Evolutionary conservation across 2,329 filamentous ascomycete genomes (phyloP).

Genomic region (Ophiocordyceps robertsii): DNA sequence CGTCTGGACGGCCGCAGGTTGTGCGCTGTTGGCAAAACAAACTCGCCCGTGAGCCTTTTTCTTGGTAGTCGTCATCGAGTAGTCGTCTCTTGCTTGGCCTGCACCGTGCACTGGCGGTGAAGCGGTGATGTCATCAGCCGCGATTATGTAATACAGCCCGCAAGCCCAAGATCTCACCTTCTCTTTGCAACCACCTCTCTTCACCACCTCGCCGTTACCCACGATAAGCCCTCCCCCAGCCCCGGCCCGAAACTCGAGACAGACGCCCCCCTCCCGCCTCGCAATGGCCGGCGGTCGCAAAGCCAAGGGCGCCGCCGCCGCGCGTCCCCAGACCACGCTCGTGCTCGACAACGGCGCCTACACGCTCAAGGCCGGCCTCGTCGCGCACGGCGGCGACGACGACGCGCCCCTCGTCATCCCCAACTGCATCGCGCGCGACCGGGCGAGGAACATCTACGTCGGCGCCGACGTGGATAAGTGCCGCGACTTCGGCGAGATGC

Average conservation of each 20-base stretch:
- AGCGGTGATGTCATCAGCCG: too few relatives aligned
- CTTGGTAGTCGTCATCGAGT: too few relatives aligned
- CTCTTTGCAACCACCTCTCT: not conserved
- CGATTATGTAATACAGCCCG: too few relatives aligned
- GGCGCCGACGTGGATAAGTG: constrained; percentile 67
- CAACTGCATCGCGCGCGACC: constrained; percentile 79
- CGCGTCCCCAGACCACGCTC: constrained; percentile 54
- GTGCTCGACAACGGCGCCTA: constrained; percentile 89
- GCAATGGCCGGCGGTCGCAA: constrained; percentile 35
- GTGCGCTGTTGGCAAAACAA: too few relatives aligned
- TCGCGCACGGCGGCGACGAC: constrained; percentile 29
- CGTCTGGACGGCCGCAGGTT: too few relatives aligned
- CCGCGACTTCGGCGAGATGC: constrained; percentile 78
- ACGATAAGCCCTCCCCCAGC: not conserved
- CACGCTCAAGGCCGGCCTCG: constrained; percentile 82
- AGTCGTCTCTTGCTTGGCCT: too few relatives aligned
- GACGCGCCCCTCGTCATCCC: constrained; percentile 57
- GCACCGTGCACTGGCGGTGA: too few relatives aligned
- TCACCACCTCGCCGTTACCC: not conserved
- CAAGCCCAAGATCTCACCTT: not conserved
- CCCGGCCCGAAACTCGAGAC: not conserved
- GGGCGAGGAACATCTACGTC: constrained; percentile 66
- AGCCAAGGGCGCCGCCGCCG: constrained; percentile 34
- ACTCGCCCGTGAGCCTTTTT: too few relatives aligned
- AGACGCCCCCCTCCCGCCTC: not conserved